Percentiles rank a stretch among this genome's conserved stretches.
Conservation (phyloP, 768 basidiomycete species). For the Hydnomerulius pinastri region DNA sequence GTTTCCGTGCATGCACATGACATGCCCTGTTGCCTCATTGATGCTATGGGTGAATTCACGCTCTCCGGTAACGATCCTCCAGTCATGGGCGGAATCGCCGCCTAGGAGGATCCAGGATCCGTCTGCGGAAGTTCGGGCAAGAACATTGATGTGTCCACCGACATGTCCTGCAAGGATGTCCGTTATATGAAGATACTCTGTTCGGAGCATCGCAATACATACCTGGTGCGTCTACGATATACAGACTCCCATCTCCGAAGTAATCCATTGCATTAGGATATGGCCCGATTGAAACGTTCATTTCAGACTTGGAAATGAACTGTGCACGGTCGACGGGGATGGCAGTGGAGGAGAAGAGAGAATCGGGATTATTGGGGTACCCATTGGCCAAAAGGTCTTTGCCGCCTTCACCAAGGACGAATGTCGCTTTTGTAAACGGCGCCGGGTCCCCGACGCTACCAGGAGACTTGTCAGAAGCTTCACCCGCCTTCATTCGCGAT, state of each 20-base stretch:
- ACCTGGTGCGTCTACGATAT: slow-evolving; percentile 52
- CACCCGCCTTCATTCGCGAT: slow-evolving; percentile 44
- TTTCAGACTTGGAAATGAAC: slow-evolving; percentile 33
- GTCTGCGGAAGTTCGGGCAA: slow-evolving; percentile 51
- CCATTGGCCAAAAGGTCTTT: slow-evolving; percentile 33
- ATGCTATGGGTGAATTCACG: slow-evolving; percentile 33
- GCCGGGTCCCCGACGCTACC: slow-evolving; percentile 47
- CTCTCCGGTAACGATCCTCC: slow-evolving; percentile 45
- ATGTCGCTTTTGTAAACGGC: slow-evolving; percentile 43
- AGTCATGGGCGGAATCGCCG: slow-evolving; percentile 56
- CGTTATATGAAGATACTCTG: background rate
- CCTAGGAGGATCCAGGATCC: slow-evolving; percentile 55
- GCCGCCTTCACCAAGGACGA: slow-evolving; percentile 45
- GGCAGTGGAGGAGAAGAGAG: slow-evolving; percentile 28
- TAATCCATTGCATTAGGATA: slow-evolving; percentile 50
- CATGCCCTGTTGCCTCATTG: slow-evolving; percentile 16
- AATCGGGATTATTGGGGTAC: slow-evolving; percentile 41
- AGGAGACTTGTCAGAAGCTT: slow-evolving; percentile 45
- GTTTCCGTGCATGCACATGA: slow-evolving; percentile 46
- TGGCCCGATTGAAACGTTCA: slow-evolving; percentile 42
- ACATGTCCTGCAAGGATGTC: slow-evolving; percentile 39
- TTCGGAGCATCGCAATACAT: background rate
- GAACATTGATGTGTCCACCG: slow-evolving; percentile 50
- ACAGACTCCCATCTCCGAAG: slow-evolving; percentile 57
- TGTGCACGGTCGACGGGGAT: slow-evolving; percentile 38